Percentiles rank a stretch among this genome's conserved stretches.
Evolutionary conservation across 768 basidiomycete genomes (phyloP).

Genomic region (Wakefieldia striispora): DNA sequence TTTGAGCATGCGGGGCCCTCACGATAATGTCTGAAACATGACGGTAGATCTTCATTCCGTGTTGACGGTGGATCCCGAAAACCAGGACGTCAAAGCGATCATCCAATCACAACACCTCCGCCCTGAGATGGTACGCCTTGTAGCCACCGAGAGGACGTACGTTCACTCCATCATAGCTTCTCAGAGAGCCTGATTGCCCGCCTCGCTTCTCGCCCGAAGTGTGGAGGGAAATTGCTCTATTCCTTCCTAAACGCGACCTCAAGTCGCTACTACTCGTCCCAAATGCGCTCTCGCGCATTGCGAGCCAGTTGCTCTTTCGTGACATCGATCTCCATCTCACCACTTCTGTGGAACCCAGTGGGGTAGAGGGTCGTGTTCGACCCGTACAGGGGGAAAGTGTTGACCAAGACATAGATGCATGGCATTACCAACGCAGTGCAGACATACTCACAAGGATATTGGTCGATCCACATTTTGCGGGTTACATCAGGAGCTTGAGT

Average conservation of each 20-base stretch:
- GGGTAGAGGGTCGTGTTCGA: constrained; percentile 15
- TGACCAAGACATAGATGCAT: constrained; percentile 40
- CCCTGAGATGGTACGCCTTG: constrained; percentile 51
- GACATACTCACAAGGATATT: constrained; percentile 70
- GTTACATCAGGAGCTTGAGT: constrained; percentile 53
- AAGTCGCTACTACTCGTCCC: constrained; percentile 63
- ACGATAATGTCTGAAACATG: constrained; percentile 4
- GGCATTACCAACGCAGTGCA: constrained; percentile 59
- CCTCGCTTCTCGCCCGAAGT: constrained; percentile 66
- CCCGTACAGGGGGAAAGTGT: constrained; percentile 7
- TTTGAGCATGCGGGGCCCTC: not conserved
- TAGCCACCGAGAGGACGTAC: not conserved
- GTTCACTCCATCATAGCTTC: constrained; percentile 19
- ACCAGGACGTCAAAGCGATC: constrained; percentile 65
- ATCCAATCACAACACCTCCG: constrained; percentile 50
- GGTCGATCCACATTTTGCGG: constrained; percentile 56
- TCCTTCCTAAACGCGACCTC: constrained; percentile 62
- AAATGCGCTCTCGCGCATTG: constrained; percentile 64
- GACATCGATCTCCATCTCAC: constrained; percentile 65
- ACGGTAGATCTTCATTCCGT: constrained; percentile 63
- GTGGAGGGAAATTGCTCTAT: constrained; percentile 66
- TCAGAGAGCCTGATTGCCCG: constrained; percentile 40
- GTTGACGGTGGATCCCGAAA: constrained; percentile 60
- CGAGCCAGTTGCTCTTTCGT: constrained; percentile 64
- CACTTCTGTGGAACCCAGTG: constrained; percentile 27